Base-by-base conservation (phyloP, 2,329 filamentous ascomycete species). In the Epichloe bromicola region DNA sequence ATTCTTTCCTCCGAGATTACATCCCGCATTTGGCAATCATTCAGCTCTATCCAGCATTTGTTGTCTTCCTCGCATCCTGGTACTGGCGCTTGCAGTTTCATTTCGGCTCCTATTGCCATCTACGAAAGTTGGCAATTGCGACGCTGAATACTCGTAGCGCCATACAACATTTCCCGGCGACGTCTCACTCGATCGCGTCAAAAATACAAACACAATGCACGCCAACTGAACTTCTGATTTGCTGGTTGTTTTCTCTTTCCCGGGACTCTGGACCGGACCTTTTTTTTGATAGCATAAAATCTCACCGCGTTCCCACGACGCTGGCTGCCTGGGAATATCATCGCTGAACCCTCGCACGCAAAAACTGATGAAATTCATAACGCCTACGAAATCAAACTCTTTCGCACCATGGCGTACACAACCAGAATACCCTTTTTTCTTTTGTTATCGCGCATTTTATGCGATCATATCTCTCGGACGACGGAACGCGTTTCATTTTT, bases 391-490 rank as follows among this genome's bases (percentile, higher is more conserved):
- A 42, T 30, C 40, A 39, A n/a, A 19, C 30, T 42, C 26, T 43
- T 34, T 41, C 36, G 26, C 20, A 42, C n/a, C 41, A 48, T 36
- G 49, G 48, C 41, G 45, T 45, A 53, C 43, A 41, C 10, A 51
- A 44, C 38, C 48, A 53, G 3, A 53, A 53, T 53, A 53, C 51
- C 51, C 49, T 37, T 49, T 49, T 46, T 30, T 20, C 14, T 42
- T 43, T 45, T 46, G 34, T 30, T 7, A 30, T 33, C 39, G 44
- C 49, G 43, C 50, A 20, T 43, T 45, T 48, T 45, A 44, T 44
- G 58, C 55, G 54, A 54, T 52, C 57, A 61, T 59, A 60, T 56
- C 59, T 50, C 59, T 51, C 55, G 54, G 46, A 59, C 52, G 59
- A 62, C 51, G 54, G 46, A 51, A 58, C 55, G 56, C 48, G 37